Evolutionary conservation across 305 asterid genomes (phyloP), one percentile per base, ranked within the genome.

Genomic region (Plantago rigida): DNA sequence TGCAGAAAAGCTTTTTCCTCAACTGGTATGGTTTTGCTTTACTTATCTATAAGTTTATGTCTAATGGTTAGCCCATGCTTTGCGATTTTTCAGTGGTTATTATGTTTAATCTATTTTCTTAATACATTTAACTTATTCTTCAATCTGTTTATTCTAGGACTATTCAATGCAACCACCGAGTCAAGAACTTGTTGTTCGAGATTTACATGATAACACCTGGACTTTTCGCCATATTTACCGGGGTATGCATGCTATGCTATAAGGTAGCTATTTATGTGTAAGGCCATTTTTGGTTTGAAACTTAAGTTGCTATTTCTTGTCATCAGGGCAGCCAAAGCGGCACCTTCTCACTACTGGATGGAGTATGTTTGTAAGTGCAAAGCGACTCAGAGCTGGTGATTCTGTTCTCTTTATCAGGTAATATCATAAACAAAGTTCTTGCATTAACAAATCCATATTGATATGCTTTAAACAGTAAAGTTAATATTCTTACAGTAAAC

Each of bases 321-420:
- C 63, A 51, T 80, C 69, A 89, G 97, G 97, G 72, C 95, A 87
- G 82, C 97, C 94, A 1, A 89, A 85, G 69, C 73, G 95, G 56
- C 97, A 89, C 75, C 94, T 89, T 65, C 88, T 89, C 10, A 89
- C 96, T 13, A 89, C 95, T 0, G 97, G 97, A 24, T 89, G 97
- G 97, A 89, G 95, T 72, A 87, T 87, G 97, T 89, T 89, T 68
- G 93, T 89, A 59, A 95, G 97, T 44, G 90, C 94, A 29, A 89
- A 89, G 74, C 75, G 97, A 66, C 95, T 89, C 48, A 80, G 84
- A 78, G 94, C 97, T 3, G 97, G 97, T 7, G 97, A 89, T 71
- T 78, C 95, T 0, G 90, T 89, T 79, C 84, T 89, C 24, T 89
- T 89, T 56, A 87, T 87, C 71, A 82, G 97, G 97, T 88, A 82